phyloP scores from a whole-genome alignment of 106 monocot species.

The Phalaenopsis aphrodite region DNA sequence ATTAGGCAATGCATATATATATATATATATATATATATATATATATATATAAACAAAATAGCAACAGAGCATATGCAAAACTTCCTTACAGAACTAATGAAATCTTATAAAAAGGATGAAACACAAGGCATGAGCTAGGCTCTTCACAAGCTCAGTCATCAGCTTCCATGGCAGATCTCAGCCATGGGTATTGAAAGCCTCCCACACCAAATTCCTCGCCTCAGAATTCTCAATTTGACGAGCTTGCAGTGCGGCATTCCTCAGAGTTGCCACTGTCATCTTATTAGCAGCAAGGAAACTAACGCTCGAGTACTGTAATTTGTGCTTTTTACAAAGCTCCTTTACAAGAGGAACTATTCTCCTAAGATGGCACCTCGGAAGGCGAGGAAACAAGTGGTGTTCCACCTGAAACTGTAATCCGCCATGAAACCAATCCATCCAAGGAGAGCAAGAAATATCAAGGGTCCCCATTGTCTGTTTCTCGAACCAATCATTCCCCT shows the following conservation, averaged over 20 bases:
- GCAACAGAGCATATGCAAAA: no score
- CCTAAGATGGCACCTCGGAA: conserved; percentile 34
- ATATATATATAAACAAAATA: no score
- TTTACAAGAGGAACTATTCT: conserved; percentile 27
- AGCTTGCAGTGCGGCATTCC: conserved; percentile 40
- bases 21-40: no score
- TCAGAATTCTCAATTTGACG: conserved; percentile 22
- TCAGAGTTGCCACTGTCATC: no score
- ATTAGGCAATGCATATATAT: no score
- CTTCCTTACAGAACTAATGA: no score
- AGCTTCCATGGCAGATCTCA: conserved; percentile 8
- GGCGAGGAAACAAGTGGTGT: conserved; percentile 46
- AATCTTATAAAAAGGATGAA: no score
- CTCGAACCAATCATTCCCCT: conserved; percentile 61
- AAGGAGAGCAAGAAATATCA: conserved; percentile 54
- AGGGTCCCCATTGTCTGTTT: conserved; percentile 57
- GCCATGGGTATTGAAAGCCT: conserved; percentile 50
- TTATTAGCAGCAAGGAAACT: no score
- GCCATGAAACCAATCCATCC: conserved; percentile 82
- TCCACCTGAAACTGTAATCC: conserved; percentile 62
- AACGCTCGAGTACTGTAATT: neutral
- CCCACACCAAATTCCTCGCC: conserved; percentile 49
- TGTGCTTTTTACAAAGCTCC: conserved; percentile 40
- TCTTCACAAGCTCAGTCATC: neutral
- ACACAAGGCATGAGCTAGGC: no score